phyloP scores from a whole-genome alignment of 345 rosid genomes.

The Capsella bursapastoris region DNA sequence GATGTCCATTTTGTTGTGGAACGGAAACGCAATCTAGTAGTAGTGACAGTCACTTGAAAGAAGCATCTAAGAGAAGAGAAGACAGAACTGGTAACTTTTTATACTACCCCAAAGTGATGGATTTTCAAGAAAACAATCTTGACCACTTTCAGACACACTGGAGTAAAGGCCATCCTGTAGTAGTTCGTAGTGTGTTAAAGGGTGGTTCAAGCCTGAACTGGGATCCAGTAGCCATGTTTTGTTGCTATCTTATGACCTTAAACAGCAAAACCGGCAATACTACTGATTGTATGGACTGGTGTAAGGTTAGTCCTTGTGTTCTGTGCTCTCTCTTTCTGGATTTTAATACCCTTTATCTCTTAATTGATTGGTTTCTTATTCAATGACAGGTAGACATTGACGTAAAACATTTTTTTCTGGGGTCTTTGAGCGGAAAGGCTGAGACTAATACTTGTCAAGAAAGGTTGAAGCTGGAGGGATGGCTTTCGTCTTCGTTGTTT shows the following conservation, averaged over 20 bases:
- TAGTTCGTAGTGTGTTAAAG: conserved; percentile 70
- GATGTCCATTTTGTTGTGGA: conserved; percentile 70
- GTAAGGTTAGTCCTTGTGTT: conserved; percentile 68
- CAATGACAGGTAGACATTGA: conserved; percentile 84
- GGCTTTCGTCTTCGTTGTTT: conserved; percentile 84
- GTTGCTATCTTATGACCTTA: conserved; percentile 70
- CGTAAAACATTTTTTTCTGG: conserved; percentile 68
- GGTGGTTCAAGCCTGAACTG: conserved; percentile 63
- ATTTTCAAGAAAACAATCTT: conserved; percentile 64
- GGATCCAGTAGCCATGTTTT: conserved; percentile 91
- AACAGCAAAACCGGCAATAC: conserved; percentile 45
- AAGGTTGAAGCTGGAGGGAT: conserved; percentile 80
- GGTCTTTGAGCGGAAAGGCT: conserved; percentile 68
- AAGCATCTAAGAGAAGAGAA: conserved; percentile 74
- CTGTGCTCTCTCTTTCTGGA: neutral
- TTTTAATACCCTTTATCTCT: neutral
- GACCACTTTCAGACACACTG: conserved; percentile 97
- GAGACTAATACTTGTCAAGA: conserved; percentile 69
- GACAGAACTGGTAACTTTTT: conserved; percentile 69
- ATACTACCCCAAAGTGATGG: conserved; percentile 60
- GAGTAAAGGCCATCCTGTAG: conserved; percentile 90
- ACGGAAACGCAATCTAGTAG: conserved; percentile 49
- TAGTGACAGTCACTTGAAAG: conserved; percentile 59
- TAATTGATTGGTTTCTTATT: conserved; percentile 20
- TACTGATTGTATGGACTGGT: conserved; percentile 69